Evolutionary conservation across 805 yeast genomes (phyloP), one percentile per base, ranked within the genome.

Genomic region (Spathaspora girioi): DNA sequence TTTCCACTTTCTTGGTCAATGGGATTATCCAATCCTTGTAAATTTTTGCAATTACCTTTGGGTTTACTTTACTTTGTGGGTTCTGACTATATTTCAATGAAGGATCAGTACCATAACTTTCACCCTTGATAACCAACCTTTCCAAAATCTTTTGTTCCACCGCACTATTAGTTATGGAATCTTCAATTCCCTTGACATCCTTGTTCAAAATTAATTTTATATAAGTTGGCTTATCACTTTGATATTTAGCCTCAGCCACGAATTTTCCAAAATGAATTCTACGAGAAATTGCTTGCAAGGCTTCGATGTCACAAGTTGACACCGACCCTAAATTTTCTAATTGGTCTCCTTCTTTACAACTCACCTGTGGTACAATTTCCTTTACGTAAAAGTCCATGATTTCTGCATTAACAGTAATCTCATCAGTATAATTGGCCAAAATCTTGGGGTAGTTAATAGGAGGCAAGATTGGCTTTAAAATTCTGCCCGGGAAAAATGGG

Each of bases 261-360:
- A 93, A 94, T 69, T 88, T 89, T 47, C 99, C 99, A 70, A 93
- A 94, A 70, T 94, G 99, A 59, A 94, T 89, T 65, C 99, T 80
- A 61, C 99, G 78, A 8, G 96, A 87, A 44, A 94, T 71, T 5
- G 96, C 86, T 68, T 94, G 97, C 57, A 94, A 76, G 57, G 87
- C 82, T 58, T 88, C 96, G 51, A 93, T 87, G 65, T 94, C 99
- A 55, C 89, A 77, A 40, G 83, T 73, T 3, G 96, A 85, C 40
- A 94, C 89, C 26, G 96, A 86, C 1, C 99, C 99, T 50, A 83
- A 75, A 67, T 92, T 94, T 64, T 91, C 97, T 42, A 77, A 72
- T 62, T 91, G 96, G 51, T 91, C 96, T 1, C 89, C 86, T 32
- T 68, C 62, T 40, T 75, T 78, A 38, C 84, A 83, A 12, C 91